Evolutionary conservation across 768 basidiomycete species (phyloP).

Genomic region (Boletus tomentosulus): DNA sequence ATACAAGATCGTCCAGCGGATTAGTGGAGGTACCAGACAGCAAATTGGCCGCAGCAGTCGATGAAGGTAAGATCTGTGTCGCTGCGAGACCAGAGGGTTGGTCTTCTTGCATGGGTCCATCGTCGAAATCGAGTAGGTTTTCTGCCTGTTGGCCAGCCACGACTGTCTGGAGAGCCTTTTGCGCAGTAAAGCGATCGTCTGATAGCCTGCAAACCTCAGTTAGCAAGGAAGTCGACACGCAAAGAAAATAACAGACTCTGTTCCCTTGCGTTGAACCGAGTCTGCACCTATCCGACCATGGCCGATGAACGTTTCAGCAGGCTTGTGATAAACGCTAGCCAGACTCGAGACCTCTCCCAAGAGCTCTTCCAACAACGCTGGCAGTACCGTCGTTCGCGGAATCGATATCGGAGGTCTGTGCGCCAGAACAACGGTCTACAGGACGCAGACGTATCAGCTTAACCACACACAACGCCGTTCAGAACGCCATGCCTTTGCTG

Average conservation of each 20-base stretch:
- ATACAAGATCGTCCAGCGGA: constrained; percentile 89
- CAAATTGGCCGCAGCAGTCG: constrained; percentile 70
- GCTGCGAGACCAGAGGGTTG: constrained; percentile 74
- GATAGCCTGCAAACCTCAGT: constrained; percentile 36
- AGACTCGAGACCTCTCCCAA: constrained; percentile 84
- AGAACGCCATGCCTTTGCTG: constrained; percentile 71
- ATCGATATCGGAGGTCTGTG: constrained; percentile 91
- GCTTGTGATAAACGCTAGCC: constrained; percentile 97
- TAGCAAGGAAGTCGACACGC: neutral
- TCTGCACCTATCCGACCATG: constrained; percentile 85
- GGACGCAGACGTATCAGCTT: neutral
- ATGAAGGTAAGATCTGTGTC: constrained; percentile 65
- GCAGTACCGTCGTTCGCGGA: constrained; percentile 84
- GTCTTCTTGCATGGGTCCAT: constrained; percentile 51
- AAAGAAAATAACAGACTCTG: constrained; percentile 44
- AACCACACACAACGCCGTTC: neutral
- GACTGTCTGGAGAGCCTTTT: constrained; percentile 89
- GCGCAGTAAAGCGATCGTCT: constrained; percentile 68
- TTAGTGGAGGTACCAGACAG: constrained; percentile 80
- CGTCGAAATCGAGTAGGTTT: constrained; percentile 93
- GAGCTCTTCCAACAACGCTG: constrained; percentile 86
- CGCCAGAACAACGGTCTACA: constrained; percentile 80
- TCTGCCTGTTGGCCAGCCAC: constrained; percentile 90
- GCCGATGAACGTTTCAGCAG: constrained; percentile 92
- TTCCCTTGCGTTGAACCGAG: constrained; percentile 59